Percentiles rank a stretch among this genome's conserved stretches.
phyloP scores from a whole-genome alignment of 179 eudicot genomes.

The Heliamphora pulchella region DNA sequence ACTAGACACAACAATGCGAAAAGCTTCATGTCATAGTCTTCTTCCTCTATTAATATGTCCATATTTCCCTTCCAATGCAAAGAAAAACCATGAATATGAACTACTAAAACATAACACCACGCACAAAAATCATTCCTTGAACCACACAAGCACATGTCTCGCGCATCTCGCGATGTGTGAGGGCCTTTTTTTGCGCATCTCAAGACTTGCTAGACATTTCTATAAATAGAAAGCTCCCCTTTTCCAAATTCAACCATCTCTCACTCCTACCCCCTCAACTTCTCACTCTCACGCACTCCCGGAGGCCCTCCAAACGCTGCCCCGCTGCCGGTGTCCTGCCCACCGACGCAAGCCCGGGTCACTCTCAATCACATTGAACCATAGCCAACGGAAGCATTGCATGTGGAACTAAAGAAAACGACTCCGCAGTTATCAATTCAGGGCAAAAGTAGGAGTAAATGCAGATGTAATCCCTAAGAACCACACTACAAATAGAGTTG shows the following conservation, averaged over 20 bases:
- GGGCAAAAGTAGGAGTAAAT: not conserved
- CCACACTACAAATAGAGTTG: not conserved
- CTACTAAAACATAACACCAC: no score
- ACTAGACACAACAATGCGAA: not conserved
- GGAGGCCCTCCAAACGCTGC: no score
- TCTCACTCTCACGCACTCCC: no score
- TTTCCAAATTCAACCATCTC: not conserved
- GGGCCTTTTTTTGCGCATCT: no score
- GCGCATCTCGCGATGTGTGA: no score
- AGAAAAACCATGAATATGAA: not conserved
- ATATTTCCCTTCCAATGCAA: not conserved
- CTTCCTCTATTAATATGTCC: not conserved
- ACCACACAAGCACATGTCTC: no score
- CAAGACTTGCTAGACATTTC: no score
- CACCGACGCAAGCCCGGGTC: no score
- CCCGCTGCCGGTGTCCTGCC: no score
- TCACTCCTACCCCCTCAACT: no score
- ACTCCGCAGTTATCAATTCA: not conserved
- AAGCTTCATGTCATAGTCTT: not conserved
- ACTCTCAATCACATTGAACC: not conserved
- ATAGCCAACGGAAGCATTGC: not conserved
- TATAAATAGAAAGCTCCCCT: not conserved
- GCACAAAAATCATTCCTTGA: no score
- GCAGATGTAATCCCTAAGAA: not conserved
- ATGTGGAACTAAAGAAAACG: not conserved